Conservation (phyloP, 371 early-diverging fungal genomes). For the Lichtheimia ramosa region DNA sequence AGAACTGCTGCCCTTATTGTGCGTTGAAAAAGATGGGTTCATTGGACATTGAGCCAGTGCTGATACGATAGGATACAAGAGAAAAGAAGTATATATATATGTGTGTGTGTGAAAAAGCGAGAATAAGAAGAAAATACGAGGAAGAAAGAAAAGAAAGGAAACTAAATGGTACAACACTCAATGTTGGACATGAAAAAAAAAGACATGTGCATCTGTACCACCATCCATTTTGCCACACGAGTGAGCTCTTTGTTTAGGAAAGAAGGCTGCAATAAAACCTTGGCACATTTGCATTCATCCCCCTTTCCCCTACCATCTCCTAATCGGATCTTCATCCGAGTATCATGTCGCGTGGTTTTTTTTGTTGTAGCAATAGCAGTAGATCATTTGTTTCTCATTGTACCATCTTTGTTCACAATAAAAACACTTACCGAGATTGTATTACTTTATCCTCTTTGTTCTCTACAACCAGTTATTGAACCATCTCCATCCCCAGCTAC, state of each 20-base stretch:
- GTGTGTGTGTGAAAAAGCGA: constrained; percentile 24
- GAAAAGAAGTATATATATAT: constrained; percentile 37
- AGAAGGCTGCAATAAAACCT: constrained; percentile 1
- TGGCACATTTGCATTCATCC: constrained; percentile 2
- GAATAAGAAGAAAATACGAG: constrained; percentile 39
- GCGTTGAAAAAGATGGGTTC: constrained; percentile 11
- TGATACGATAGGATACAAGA: constrained; percentile 34
- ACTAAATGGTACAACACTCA: constrained; percentile 1
- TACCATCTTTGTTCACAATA: no score
- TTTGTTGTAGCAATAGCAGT: no score
- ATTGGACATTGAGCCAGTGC: constrained; percentile 11
- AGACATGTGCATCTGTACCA: constrained; percentile 4
- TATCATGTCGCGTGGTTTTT: no score
- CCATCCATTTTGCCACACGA: constrained; percentile 10
- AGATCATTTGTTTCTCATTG: no score
- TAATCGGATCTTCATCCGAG: constrained; percentile 4
- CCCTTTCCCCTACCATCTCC: no score
- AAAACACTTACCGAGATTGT: no score
- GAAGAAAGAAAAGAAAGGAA: constrained; percentile 30
- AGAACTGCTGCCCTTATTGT: constrained; percentile 2
- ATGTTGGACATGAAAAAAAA: constrained; percentile 1
- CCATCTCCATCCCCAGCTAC: no score
- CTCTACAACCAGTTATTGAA: no score
- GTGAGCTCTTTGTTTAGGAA: constrained; percentile 3
- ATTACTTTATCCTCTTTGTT: no score